These are phyloP conservation scores for Trichoderma brevicompactum DNA, from an alignment of 2,329 filamentous ascomycete genomes.

Conservation along the genomic window DNA sequence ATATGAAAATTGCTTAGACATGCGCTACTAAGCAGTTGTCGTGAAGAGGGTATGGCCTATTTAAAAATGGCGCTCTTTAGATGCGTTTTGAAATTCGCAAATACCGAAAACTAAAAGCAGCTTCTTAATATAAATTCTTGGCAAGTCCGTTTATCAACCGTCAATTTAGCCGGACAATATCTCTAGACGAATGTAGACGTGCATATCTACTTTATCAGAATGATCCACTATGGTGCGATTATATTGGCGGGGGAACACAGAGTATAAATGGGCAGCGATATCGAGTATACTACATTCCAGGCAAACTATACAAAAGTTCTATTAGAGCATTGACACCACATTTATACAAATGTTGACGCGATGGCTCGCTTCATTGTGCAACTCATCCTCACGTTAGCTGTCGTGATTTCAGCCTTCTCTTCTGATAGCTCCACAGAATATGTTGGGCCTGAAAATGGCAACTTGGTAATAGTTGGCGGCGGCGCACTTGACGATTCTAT, in stretches of 20 bases:
- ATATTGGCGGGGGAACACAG: neutral
- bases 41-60: neutral
- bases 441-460: conserved; percentile 20
- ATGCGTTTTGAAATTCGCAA: neutral
- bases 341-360: neutral
- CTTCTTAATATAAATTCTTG: conserved; percentile 5
- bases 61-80: neutral
- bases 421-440: neutral
- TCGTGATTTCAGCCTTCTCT: neutral
- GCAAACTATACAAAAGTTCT: neutral
- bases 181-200: neutral
- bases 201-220: conserved; percentile 15
- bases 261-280: neutral
- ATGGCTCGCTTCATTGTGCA: conserved; percentile 4
- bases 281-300: too few relatives aligned
- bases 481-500: conserved; percentile 15
- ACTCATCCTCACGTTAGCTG: neutral
- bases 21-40: neutral
- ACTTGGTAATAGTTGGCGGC: conserved; percentile 17
- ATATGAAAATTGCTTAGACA: neutral
- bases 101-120: neutral
- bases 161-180: conserved; percentile 2
- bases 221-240: conserved; percentile 25
- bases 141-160: neutral
- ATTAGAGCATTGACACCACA: neutral